These are phyloP conservation scores for Triangularia setosa DNA, from an alignment of 2,329 filamentous ascomycete species.

Conservation along the genomic window DNA sequence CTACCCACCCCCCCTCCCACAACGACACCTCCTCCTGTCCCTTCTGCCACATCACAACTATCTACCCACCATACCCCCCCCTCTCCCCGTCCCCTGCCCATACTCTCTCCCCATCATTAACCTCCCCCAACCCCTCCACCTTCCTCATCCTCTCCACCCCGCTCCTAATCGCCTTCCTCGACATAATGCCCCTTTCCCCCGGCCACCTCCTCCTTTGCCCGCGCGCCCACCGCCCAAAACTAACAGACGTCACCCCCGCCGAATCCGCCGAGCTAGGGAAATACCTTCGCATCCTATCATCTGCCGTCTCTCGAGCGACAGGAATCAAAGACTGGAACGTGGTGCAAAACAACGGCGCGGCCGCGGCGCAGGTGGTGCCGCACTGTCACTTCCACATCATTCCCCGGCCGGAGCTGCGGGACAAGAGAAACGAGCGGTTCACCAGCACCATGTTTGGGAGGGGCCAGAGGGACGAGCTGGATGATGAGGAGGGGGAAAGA, in stretches of 20 bases:
- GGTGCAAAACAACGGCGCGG: conserved; percentile 89
- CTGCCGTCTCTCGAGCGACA: conserved; percentile 64
- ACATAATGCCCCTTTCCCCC: conserved; percentile 81
- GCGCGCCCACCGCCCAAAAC: conserved; percentile 70
- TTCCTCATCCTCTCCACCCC: conserved; percentile 75
- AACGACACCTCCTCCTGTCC: conserved; percentile 46
- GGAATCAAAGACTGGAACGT: conserved; percentile 88
- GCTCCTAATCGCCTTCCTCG: conserved; percentile 79
- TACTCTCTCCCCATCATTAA: conserved; percentile 33
- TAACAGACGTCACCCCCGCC: conserved; percentile 62
- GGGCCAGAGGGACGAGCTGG: conserved; percentile 67
- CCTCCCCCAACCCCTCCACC: conserved; percentile 41
- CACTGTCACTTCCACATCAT: conserved; percentile 96
- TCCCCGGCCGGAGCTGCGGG: conserved; percentile 67
- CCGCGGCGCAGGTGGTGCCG: conserved; percentile 86
- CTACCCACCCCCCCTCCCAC: not conserved
- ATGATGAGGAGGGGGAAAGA: conserved; percentile 65
- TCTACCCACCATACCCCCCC: conserved; percentile 47
- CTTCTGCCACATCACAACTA: conserved; percentile 64
- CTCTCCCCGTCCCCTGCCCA: conserved; percentile 44
- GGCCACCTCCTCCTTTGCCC: conserved; percentile 84
- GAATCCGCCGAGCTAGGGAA: conserved; percentile 65
- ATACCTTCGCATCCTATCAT: conserved; percentile 67
- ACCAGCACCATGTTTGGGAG: conserved; percentile 71
- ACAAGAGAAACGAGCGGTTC: conserved; percentile 60